Conservation (phyloP, 305 asterid genomes). For the Caryopteris hybrid region DNA sequence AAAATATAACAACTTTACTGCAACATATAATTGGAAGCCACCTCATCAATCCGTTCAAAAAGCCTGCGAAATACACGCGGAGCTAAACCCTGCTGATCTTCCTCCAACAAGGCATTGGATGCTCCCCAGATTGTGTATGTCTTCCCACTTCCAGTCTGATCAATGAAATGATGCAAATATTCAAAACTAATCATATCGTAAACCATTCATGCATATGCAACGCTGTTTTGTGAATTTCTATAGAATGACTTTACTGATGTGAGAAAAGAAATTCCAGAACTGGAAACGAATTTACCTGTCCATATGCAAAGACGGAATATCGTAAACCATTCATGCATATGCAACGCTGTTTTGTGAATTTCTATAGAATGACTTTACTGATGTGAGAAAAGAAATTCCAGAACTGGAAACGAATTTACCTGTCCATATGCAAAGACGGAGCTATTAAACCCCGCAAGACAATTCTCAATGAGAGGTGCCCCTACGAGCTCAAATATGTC, state of each 20-base stretch:
- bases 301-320: conserved; percentile 98
- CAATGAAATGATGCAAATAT: conserved; percentile 19
- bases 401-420: conserved; percentile 35
- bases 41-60: conserved; percentile 80
- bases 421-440: conserved; percentile 98
- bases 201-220: neutral
- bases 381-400: neutral
- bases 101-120: conserved; percentile 76
- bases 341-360: neutral
- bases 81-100: conserved; percentile 85
- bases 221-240: neutral
- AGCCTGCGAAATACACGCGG: conserved; percentile 91
- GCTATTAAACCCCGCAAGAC: conserved; percentile 94
- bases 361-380: neutral
- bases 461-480: conserved; percentile 90
- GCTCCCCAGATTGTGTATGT: conserved; percentile 99
- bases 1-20: neutral
- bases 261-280: neutral
- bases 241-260: neutral
- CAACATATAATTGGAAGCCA: conserved; percentile 17
- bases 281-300: conserved; percentile 57
- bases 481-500: conserved; percentile 93
- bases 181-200: neutral
- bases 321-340: too few species aligned
- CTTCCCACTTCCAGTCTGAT: conserved; percentile 97